Evolutionary conservation across 2,329 filamentous ascomycete genomes (phyloP), one percentile per base, ranked within the genome.

Genomic region (Ilyonectria destructans): DNA sequence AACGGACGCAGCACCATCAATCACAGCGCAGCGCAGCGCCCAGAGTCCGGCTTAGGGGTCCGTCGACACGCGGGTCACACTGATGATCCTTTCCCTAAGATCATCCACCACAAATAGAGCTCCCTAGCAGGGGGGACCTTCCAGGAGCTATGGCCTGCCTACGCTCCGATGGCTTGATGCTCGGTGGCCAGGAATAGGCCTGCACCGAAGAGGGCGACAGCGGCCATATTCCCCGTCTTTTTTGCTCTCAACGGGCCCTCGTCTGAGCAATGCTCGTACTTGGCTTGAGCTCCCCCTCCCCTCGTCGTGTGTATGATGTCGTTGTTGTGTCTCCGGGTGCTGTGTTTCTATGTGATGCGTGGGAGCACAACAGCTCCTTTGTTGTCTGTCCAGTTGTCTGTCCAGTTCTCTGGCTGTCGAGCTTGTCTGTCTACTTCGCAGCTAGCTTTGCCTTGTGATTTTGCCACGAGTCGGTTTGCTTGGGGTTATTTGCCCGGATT

Each of bases 81-180:
- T 58, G 40, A 54, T 58, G 70, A 60, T 56, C 54, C 52, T 35
- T 59, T 67, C 56, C 55, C 40, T 65, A 55, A 59, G 35, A 19
- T 48, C 59, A 64, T 59, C 57, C 26, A 33, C 46, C 56, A 59
- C 57, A 68, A 63, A 58, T 56, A 58, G 55, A 61, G 52, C 67
- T 48, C 37, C 61, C 35, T 58, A 52, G 65, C 62, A 68, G 69
- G 69, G 63, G 63, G 63, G 23, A 68, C 61, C 58, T 59, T 66
- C 57, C 66, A 59, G 70, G 62, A 71, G 71, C 69, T 71, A 71
- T 71, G 66, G 62, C 68, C 29, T 52, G 29, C 54, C 63, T 46
- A 48, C 58, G 63, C 59, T 60, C 63, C 35, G 40, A 60, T 70
- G 62, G 58, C n/a, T 64, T 61, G 68, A 65, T 64, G 52, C 63